Evolutionary conservation across 2,329 filamentous ascomycete genomes (phyloP).

Genomic region (Fusarium buxicola): DNA sequence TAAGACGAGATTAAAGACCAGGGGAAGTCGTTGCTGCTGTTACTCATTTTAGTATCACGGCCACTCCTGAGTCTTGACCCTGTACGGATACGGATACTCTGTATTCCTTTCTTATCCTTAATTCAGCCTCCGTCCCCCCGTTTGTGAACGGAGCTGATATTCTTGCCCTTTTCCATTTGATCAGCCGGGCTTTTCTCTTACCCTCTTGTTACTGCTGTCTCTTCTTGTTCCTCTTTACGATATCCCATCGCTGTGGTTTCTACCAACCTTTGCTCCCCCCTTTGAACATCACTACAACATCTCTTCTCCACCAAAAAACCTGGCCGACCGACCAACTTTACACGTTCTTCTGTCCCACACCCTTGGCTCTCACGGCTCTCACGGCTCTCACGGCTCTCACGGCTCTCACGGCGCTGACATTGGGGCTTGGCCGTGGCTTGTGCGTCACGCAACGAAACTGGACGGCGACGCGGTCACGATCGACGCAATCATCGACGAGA

Average conservation of each 20-base stretch:
- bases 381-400: constrained; percentile 36
- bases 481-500: constrained; percentile 3
- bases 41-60: constrained; percentile 34
- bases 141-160: constrained; percentile 17
- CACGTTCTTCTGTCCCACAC: too few species aligned
- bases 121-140: constrained; percentile 22
- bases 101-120: too few species aligned
- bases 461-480: not conserved
- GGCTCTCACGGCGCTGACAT: constrained; percentile 36
- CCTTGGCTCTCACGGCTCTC: constrained; percentile 26
- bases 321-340: not conserved
- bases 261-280: not conserved
- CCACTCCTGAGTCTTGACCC: constrained; percentile 24
- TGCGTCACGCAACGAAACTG: constrained; percentile 16
- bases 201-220: not conserved
- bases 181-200: not conserved
- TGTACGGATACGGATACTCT: too few species aligned
- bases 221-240: not conserved
- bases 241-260: not conserved
- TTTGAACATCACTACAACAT: constrained; percentile 9
- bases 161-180: constrained; percentile 5
- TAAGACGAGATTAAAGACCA: constrained; percentile 31
- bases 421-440: constrained; percentile 42
- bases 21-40: constrained; percentile 18
- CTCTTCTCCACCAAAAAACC: constrained; percentile 19